Evolutionary conservation across 345 rosid species (phyloP), one percentile per base, ranked within the genome.

Genomic region (Dimocarpus longan): DNA sequence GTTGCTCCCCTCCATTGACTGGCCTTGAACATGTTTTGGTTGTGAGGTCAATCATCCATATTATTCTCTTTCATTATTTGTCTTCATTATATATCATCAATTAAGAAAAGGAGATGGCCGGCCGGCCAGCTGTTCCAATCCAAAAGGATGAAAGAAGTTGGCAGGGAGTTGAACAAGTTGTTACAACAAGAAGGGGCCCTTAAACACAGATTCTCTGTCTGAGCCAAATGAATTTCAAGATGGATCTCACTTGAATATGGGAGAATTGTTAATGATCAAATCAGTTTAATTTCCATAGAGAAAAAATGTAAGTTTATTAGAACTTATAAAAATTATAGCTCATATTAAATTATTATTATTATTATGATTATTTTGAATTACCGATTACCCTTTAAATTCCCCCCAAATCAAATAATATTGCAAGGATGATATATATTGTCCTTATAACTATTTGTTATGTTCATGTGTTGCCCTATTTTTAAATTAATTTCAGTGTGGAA

Each of bases 1-100:
- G 71, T 59, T 75, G 64, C 64, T 48, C 75, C 68, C 28, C 12
- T 76, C 75, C 68, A 68, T 80, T 80, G 84, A 82, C 87, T 54
- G 73, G 73, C 77, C 79, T 44, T 75, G 60, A 82, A 76, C 80
- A 54, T 74, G 75, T 65, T 56, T 70, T 76, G 54, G 80, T 62
- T 82, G 69, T 64, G 39, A 28, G 26, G 39, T 21, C 73, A 76
- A 76, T 76, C 40, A 42, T 54, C 13, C 18, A 42, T 54, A 52
- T 59, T 26, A 39, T 78, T 50, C 10, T 50, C 10, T 15, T 39
- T 37, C 50, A 77, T 83, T 82, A 80, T 76, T 83, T 56, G 40
- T 54, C 66, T 67, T 76, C 43, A 37, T 76, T 54, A n/a, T n/a
- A n/a, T n/a, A 12, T 66, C 66, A 1, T 50, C 48, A 52, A 6